These are phyloP conservation scores for Podospora didyma DNA, from an alignment of 495 filamentous ascomycete species.

Conservation along the genomic window DNA sequence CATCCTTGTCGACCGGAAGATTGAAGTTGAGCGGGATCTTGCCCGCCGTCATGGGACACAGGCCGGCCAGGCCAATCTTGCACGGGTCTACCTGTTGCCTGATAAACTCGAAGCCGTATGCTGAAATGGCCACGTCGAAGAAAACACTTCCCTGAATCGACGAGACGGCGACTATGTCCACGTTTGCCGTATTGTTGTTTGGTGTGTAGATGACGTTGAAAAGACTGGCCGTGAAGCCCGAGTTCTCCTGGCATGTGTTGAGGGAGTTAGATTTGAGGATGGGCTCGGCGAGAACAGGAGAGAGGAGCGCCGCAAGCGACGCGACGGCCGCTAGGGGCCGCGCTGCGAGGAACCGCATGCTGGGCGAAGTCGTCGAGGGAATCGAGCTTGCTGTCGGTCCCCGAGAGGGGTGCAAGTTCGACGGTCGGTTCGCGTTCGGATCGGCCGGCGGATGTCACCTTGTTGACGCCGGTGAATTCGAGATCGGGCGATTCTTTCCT, in stretches of 20 bases:
- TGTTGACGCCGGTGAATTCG: neutral
- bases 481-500: neutral
- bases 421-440: constrained; percentile 2
- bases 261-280: constrained; percentile 62
- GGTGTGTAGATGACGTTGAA: constrained; percentile 81
- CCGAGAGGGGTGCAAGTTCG: neutral
- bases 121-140: constrained; percentile 70
- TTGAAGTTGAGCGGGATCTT: constrained; percentile 75
- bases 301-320: constrained; percentile 30
- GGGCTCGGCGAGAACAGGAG: constrained; percentile 21
- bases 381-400: neutral
- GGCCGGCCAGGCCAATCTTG: constrained; percentile 60
- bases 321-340: constrained; percentile 33
- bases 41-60: constrained; percentile 93
- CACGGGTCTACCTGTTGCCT: constrained; percentile 71
- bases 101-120: constrained; percentile 76
- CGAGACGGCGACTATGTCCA: constrained; percentile 80
- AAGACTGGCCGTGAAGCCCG: constrained; percentile 74
- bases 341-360: constrained; percentile 34
- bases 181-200: constrained; percentile 62
- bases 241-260: constrained; percentile 66
- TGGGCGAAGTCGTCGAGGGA: neutral
- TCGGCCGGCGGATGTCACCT: neutral
- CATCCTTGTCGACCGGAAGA: constrained; percentile 53
- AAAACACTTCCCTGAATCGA: constrained; percentile 78